These are phyloP conservation scores for Syzygium grande DNA, from an alignment of 345 rosid genomes.

Conservation along the genomic window DNA sequence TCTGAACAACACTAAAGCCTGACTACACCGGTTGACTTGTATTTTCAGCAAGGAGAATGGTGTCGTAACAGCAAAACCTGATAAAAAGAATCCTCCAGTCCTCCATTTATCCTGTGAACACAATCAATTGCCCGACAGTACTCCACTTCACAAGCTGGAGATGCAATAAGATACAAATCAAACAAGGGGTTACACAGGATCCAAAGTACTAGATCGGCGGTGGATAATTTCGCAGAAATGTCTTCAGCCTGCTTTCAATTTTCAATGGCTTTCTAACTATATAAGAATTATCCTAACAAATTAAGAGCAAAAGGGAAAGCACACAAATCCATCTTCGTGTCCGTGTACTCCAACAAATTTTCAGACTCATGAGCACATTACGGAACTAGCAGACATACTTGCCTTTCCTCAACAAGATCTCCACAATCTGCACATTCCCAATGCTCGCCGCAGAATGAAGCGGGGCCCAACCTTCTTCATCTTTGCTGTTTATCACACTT, in stretches of 20 bases:
- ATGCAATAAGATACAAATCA: background rate
- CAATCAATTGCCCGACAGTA: background rate
- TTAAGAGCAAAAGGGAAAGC: background rate
- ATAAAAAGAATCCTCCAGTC: background rate
- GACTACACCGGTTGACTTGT: background rate
- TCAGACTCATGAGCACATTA: background rate
- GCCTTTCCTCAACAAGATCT: conserved; percentile 54
- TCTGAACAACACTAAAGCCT: background rate
- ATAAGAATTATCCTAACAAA: background rate
- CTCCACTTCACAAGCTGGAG: background rate
- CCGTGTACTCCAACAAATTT: background rate
- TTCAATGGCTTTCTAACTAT: background rate
- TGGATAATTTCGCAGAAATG: background rate
- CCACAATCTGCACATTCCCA: conserved; percentile 53
- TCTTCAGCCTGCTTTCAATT: background rate
- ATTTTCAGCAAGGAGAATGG: background rate
- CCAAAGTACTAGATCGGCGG: background rate
- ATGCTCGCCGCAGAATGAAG: conserved; percentile 81
- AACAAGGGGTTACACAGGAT: background rate
- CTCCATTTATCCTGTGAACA: background rate
- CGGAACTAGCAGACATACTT: background rate
- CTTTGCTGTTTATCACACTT: conserved; percentile 40
- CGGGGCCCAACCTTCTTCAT: conserved; percentile 97
- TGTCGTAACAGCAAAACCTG: background rate
- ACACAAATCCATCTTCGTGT: background rate